phyloP scores from a whole-genome alignment of 2,329 filamentous ascomycete genomes.

The Pyricularia sp. region DNA sequence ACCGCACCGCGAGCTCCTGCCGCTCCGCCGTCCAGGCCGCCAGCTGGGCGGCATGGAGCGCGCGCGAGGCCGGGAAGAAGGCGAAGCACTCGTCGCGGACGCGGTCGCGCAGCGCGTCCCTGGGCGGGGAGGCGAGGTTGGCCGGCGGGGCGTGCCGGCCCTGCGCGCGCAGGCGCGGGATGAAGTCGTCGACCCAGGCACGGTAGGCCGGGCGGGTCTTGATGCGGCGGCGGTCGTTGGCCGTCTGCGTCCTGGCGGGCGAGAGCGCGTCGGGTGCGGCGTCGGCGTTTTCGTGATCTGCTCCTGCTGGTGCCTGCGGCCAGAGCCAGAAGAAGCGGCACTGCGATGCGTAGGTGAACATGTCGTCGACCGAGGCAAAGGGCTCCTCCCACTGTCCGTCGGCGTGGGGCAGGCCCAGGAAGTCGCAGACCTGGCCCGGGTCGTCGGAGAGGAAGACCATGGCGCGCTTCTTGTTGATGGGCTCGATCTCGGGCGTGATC shows the following conservation, averaged over 20 bases:
- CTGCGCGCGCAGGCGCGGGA: slow-evolving; percentile 39
- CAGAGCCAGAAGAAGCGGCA: slow-evolving; percentile 49
- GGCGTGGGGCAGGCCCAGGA: slow-evolving; percentile 50
- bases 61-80: slow-evolving; percentile 32
- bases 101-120: slow-evolving; percentile 25
- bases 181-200: slow-evolving; percentile 52
- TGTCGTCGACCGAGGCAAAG: slow-evolving; percentile 42
- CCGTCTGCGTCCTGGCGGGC: slow-evolving; percentile 23
- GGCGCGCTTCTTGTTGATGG: slow-evolving; percentile 41
- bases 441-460: slow-evolving; percentile 52
- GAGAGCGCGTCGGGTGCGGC: not conserved
- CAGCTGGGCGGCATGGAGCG: slow-evolving; percentile 34
- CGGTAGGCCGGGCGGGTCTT: slow-evolving; percentile 45
- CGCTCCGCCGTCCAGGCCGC: slow-evolving; percentile 29
- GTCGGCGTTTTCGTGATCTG: not conserved
- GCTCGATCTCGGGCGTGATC: slow-evolving; percentile 60
- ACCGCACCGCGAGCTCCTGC: slow-evolving; percentile 31
- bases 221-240: slow-evolving; percentile 49
- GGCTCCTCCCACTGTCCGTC: slow-evolving; percentile 35
- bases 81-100: slow-evolving; percentile 44
- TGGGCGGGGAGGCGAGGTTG: not conserved
- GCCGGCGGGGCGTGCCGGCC: slow-evolving; percentile 21
- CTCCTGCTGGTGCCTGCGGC: not conserved
- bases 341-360: slow-evolving; percentile 52
- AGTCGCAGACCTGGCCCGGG: slow-evolving; percentile 44